A percentile compares a stretch with the other conserved stretches of the same genome.
These are phyloP conservation scores for Colletotrichum tropicale DNA, from an alignment of 2,329 filamentous ascomycete genomes.

Conservation along the genomic window DNA sequence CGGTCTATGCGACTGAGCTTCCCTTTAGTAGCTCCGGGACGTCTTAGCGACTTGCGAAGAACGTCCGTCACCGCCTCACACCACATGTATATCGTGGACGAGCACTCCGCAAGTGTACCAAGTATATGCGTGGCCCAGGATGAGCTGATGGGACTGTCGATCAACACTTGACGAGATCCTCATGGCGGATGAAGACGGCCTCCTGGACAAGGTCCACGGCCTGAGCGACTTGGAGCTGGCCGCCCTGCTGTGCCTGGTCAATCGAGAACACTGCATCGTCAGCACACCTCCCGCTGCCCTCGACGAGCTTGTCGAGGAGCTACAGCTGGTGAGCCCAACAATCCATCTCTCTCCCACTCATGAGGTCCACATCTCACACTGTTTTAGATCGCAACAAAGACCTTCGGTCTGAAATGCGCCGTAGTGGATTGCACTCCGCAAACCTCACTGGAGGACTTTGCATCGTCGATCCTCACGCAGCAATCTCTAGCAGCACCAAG, in stretches of 20 bases:
- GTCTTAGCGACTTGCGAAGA: background rate
- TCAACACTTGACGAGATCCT: slow-evolving; percentile 20
- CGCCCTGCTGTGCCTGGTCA: slow-evolving; percentile 78
- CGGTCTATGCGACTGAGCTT: background rate
- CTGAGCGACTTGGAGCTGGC: slow-evolving; percentile 90
- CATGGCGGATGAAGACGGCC: slow-evolving; percentile 64
- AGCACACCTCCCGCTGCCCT: slow-evolving; percentile 69
- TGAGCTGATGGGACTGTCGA: slow-evolving; percentile 13
- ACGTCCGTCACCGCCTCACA: background rate
- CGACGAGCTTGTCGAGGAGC: slow-evolving; percentile 73
- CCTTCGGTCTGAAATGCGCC: slow-evolving; percentile 74
- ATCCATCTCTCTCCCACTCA: background rate
- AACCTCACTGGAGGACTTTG: slow-evolving; percentile 84
- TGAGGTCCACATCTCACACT: background rate
- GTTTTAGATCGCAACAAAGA: slow-evolving; percentile 65
- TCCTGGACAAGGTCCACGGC: slow-evolving; percentile 74
- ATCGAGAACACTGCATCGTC: slow-evolving; percentile 87
- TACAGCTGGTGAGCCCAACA: slow-evolving; percentile 63
- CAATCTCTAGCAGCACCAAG: slow-evolving; percentile 28
- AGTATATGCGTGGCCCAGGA: background rate
- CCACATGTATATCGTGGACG: background rate
- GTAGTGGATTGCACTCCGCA: slow-evolving; percentile 74
- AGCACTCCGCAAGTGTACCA: background rate
- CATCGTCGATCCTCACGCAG: slow-evolving; percentile 66
- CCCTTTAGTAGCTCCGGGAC: background rate